Base-by-base conservation (phyloP, 2,329 filamentous ascomycete genomes). In the Golovinomyces cichoracearum region DNA sequence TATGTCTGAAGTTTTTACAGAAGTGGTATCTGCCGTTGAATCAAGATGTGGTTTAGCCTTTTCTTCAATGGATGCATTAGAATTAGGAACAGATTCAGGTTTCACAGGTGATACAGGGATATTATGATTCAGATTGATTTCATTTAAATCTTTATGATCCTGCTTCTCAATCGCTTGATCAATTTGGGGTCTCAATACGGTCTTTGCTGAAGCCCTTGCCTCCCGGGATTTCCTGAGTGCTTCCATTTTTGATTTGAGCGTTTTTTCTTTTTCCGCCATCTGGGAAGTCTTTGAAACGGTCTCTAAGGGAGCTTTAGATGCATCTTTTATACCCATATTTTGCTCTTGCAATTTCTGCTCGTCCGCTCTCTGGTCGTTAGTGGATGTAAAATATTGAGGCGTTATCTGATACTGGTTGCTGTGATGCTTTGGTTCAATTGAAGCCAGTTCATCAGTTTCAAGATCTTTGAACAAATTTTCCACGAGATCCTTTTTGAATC, bases 241-340 rank as follows among this genome's bases (percentile, higher is more conserved):
- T 51, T 84, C 82, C 58, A 93, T 78, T 55, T 83, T 84, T 58
- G 83, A 74, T 53, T 83, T 76, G 44, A 86, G 69, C 27, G 85
- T 64, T 50, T 70, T 72, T 50, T 83, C 82, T 51, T 82, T 93
- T 54, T 84, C 72, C 17, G 73, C 74, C 58, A 78, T 74, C n/a
- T 33, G 13, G 4, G 31, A 33, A 33, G 31, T 12, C 31, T 33
- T 33, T 15, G 31, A n/a, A 15, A 33, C 6, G n/a, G 5, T 15
- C 4, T 12, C 4, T 12, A 33, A 3, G n/a, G 31, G 4, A 3
- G 31, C 13, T 3, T 33, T 33, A 33, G 31, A 33, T 33, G 31
- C 7, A 33, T 12, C 31, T 33, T 33, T 33, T 3, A 10, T 33
- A 33, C 3, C 3, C 13, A 15, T 12, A 33, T 15, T 5, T 15